Base-by-base conservation (phyloP, 2,329 filamentous ascomycete species). In the Botryotinia calthae region DNA sequence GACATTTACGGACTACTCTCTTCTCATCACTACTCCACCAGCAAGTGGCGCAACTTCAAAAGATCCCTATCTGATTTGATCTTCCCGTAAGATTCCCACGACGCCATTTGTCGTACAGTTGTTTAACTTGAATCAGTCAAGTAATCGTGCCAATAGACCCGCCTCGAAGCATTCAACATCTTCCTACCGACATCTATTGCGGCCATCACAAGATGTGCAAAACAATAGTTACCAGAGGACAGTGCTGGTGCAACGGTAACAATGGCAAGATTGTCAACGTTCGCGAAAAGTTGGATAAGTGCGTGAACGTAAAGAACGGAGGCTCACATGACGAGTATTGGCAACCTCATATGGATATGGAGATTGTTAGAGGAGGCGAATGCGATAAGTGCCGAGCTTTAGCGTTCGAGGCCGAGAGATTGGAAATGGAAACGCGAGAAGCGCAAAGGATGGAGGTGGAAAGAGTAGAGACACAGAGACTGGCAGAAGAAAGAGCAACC, bases 291-390 rank as follows among this genome's bases (percentile, higher is more conserved):
- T 0, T 14, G 20, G 8, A 25, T 8, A 2, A 22, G 4, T 59
- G 56, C 20, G 6, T 2, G 20, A 22, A 22, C 34, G 56, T 59
- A 2, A 0, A 0, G 4, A 6, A 0, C 9, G 58, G 58, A 14
- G 22, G 20, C 20, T 7, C 10, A 7, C 58, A 61, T 22, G 58
- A 61, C 14, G 5, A 14, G 12, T 61, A 37, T 25, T 37, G 14
- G 10, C 2, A 1, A 14, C 2, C 0, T 37, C 20, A 1, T 34
- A 0, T 0, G 10, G 10, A 25, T 0, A 2, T 22, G 0, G 0
- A 14, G 22, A 0, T 3, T 37, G 18, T 28, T 6, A 1, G 25
- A 12, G 18, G 10, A 34, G 34, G 34, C 14, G 37, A 14, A 16
- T 61, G 58, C 1, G 20, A 7, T 1, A 14, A 37, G 1, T 61